Percentiles rank a stretch among this genome's conserved stretches.
phyloP scores from a whole-genome alignment of 2,329 filamentous ascomycete genomes.

The Fusarium sp. region DNA sequence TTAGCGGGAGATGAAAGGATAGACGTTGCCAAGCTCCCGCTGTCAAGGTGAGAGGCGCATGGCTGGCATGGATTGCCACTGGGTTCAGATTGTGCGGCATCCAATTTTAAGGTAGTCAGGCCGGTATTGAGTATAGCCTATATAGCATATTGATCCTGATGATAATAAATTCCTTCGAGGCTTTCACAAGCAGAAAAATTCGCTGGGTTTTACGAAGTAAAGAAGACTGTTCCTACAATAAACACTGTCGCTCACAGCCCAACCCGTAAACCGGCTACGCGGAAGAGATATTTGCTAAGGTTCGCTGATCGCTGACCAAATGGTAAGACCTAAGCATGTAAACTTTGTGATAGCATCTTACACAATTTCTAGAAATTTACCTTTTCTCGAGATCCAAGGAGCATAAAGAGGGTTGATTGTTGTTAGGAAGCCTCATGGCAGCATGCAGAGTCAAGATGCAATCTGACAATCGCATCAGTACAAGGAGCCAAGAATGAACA shows the following conservation, averaged over 20 bases:
- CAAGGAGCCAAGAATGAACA: background rate
- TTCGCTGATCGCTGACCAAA: background rate
- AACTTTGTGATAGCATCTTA: background rate
- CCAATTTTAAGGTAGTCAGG: background rate
- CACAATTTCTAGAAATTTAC: background rate
- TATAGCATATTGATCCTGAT: no score
- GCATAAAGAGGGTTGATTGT: background rate
- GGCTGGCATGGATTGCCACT: slow-evolving; percentile 25
- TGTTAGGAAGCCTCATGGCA: no score
- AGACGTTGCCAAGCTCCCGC: slow-evolving; percentile 25
- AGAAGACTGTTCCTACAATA: no score
- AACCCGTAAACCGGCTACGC: background rate
- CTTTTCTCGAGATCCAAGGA: background rate
- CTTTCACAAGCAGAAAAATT: no score
- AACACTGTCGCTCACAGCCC: background rate
- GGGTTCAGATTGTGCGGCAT: slow-evolving; percentile 19
- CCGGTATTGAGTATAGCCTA: no score
- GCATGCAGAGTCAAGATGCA: no score
- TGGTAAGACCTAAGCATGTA: background rate
- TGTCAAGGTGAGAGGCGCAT: slow-evolving; percentile 12
- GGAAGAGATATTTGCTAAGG: background rate
- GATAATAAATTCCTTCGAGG: no score
- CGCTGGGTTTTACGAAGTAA: no score
- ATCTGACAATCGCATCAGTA: background rate
- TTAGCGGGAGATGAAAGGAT: slow-evolving; percentile 18